phyloP scores from a whole-genome alignment of 2,329 filamentous ascomycete species.

The Diaporthe vaccinii region DNA sequence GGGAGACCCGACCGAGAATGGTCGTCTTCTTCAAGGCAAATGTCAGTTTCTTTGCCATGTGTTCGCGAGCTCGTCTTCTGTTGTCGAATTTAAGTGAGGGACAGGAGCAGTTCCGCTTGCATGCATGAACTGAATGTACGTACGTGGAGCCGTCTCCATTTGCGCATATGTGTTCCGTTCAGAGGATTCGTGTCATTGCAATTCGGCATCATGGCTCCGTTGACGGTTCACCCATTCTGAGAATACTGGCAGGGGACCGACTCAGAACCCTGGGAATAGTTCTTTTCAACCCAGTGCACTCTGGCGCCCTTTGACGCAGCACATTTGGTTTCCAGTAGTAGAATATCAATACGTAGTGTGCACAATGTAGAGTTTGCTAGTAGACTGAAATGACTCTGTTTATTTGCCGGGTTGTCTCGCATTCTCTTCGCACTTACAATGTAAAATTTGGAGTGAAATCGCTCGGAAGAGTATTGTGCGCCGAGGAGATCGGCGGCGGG shows the following conservation, averaged over 20 bases:
- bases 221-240: neutral
- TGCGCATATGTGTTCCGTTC: neutral
- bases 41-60: no score
- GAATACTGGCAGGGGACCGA: neutral
- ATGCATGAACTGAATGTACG: neutral
- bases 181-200: neutral
- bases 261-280: neutral
- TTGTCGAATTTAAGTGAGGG: neutral
- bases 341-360: neutral
- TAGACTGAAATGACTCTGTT: no score
- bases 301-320: neutral
- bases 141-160: neutral
- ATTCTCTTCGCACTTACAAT: neutral
- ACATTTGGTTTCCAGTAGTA: neutral
- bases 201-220: neutral
- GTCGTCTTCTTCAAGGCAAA: neutral
- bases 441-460: neutral
- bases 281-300: neutral
- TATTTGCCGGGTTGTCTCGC: neutral
- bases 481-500: constrained; percentile 23
- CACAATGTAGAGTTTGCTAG: neutral
- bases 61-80: neutral
- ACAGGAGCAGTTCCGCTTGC: neutral
- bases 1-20: neutral
- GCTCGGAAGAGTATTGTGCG: neutral